Percentiles rank a stretch among this genome's conserved stretches.
phyloP scores from a whole-genome alignment of 2,329 filamentous ascomycete species.

The Colletotrichum tamarilloi region DNA sequence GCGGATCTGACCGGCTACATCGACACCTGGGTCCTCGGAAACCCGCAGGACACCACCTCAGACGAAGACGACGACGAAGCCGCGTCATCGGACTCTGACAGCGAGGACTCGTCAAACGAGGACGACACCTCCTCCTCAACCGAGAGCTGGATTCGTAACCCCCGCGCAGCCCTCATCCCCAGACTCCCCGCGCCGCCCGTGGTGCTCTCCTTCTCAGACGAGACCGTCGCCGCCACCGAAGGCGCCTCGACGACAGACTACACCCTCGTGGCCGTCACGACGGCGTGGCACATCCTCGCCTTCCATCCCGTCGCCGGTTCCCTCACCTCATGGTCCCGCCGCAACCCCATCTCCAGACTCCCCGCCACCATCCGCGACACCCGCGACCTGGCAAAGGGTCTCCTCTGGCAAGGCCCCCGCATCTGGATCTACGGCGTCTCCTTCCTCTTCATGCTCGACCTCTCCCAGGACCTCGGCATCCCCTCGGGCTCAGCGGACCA shows the following conservation, averaged over 20 bases:
- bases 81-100: constrained; percentile 38
- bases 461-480: constrained; percentile 73
- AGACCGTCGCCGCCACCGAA: constrained; percentile 45
- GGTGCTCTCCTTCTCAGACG: constrained; percentile 74
- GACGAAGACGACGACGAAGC: constrained; percentile 45
- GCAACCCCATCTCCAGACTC: constrained; percentile 81
- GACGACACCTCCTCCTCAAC: constrained; percentile 49
- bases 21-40: constrained; percentile 83
- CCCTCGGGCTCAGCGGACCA: constrained; percentile 42
- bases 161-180: constrained; percentile 75
- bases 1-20: constrained; percentile 87
- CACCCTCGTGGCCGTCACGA: constrained; percentile 64
- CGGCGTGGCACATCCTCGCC: constrained; percentile 74
- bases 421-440: constrained; percentile 89
- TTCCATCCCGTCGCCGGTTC: constrained; percentile 83
- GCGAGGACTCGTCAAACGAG: constrained; percentile 45
- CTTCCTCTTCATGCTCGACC: constrained; percentile 93
- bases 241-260: constrained; percentile 52
- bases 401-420: constrained; percentile 82
- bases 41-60: constrained; percentile 46
- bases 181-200: constrained; percentile 74
- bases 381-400: constrained; percentile 84
- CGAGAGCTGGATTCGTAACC: constrained; percentile 81
- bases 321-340: constrained; percentile 85
- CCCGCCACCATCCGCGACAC: constrained; percentile 80